Evolutionary conservation across 1,284 basidiomycete species (phyloP).

Genomic region (Ceratobasidium sp.): DNA sequence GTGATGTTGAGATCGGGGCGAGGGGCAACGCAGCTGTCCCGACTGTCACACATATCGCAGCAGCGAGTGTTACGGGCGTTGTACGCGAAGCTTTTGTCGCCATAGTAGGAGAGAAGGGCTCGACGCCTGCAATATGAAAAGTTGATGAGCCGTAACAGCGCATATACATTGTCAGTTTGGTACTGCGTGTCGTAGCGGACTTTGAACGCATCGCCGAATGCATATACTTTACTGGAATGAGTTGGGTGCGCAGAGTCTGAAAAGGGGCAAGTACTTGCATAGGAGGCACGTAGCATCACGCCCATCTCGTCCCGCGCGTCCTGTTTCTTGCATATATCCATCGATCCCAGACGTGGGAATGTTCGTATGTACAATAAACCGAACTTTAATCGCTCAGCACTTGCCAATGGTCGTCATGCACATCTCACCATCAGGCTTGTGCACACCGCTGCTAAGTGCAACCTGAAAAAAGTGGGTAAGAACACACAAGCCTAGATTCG

Average conservation of each 20-base stretch:
- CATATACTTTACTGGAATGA: conserved; percentile 11
- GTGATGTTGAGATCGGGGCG: conserved; percentile 22
- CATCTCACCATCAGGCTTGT: conserved; percentile 24
- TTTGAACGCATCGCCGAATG: conserved; percentile 33
- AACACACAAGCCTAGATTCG: background rate
- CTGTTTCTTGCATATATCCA: conserved; percentile 39
- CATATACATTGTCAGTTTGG: conserved; percentile 5
- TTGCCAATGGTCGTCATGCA: background rate
- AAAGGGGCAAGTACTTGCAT: background rate
- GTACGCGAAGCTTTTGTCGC: conserved; percentile 13
- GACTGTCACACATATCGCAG: conserved; percentile 34
- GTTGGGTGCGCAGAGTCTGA: background rate
- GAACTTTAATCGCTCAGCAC: conserved; percentile 17
- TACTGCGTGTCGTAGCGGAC: conserved; percentile 10
- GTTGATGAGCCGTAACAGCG: conserved; percentile 22
- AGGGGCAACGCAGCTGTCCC: background rate
- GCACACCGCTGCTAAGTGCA: conserved; percentile 34
- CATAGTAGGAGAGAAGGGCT: conserved; percentile 7
- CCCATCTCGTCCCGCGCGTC: conserved; percentile 30
- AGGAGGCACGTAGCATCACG: conserved; percentile 19
- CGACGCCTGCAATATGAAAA: conserved; percentile 27
- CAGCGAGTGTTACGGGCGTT: background rate
- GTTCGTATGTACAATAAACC: conserved; percentile 32
- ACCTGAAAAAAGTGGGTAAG: background rate
- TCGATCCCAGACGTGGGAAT: conserved; percentile 34